A percentile compares a stretch with the other conserved stretches of the same genome.
These are phyloP conservation scores for Paracoccidioides brasiliensis DNA, from an alignment of 2,329 filamentous ascomycete species.

Conservation along the genomic window DNA sequence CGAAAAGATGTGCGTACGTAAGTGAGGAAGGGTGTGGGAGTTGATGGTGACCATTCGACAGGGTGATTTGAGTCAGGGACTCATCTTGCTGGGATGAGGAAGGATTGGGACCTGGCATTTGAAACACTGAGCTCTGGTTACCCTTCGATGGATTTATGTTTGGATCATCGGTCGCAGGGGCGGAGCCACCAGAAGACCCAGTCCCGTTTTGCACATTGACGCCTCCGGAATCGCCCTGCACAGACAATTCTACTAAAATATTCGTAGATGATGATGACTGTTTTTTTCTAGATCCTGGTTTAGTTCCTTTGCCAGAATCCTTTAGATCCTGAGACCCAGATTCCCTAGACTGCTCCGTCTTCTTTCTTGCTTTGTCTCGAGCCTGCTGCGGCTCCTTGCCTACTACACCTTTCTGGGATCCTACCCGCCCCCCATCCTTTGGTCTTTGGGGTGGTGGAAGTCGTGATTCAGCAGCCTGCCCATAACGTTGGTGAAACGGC, in stretches of 20 bases:
- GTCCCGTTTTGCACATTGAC: background rate
- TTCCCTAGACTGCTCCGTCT: conserved; percentile 5
- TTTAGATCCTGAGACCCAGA: conserved; percentile 13
- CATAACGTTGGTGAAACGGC: conserved; percentile 33
- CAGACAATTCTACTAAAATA: conserved; percentile 7
- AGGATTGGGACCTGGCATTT: conserved; percentile 11
- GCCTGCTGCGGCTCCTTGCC: conserved; percentile 7
- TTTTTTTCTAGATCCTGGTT: background rate
- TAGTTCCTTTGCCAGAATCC: conserved; percentile 9
- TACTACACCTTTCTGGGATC: conserved; percentile 4
- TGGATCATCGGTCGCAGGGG: background rate
- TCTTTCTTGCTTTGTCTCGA: background rate
- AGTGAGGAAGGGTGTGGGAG: conserved; percentile 47
- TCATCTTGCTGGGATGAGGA: conserved; percentile 14
- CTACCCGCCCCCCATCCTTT: conserved; percentile 11
- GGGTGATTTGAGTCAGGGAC: conserved; percentile 15
- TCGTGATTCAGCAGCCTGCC: conserved; percentile 31
- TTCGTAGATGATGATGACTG: conserved; percentile 4
- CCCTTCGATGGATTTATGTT: conserved; percentile 4
- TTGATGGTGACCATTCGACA: conserved; percentile 27
- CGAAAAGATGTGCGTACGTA: conserved; percentile 82
- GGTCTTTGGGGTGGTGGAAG: conserved; percentile 26
- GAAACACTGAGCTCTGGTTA: conserved; percentile 7
- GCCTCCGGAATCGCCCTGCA: background rate
- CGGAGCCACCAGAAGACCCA: background rate